Conservation (phyloP, 805 yeast species). For the Helenozyma rhizophorensis region DNA sequence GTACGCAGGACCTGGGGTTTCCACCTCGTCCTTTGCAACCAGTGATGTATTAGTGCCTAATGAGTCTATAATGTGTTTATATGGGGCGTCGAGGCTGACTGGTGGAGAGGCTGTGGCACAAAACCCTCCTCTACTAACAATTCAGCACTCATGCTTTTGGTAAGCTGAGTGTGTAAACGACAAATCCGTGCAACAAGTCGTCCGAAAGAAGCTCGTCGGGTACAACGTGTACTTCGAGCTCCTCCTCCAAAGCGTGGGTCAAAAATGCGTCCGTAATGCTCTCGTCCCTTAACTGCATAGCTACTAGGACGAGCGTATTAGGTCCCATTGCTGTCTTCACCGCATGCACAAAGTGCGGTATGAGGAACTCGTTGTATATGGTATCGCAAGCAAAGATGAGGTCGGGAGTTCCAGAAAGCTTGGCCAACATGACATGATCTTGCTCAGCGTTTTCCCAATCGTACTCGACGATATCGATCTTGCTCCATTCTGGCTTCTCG, state of each 20-base stretch:
- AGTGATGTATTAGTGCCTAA: too few relatives aligned
- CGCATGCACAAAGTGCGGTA: slow-evolving; percentile 46
- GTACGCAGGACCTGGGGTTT: too few relatives aligned
- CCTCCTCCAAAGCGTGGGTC: slow-evolving; percentile 21
- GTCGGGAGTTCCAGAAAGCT: slow-evolving; percentile 31
- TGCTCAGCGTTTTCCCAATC: slow-evolving; percentile 57
- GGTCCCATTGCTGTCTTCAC: slow-evolving; percentile 30
- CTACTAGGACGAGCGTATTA: slow-evolving; percentile 33
- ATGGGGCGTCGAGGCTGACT: too few relatives aligned
- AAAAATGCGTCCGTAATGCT: slow-evolving; percentile 47
- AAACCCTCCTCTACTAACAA: too few relatives aligned
- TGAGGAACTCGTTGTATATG: slow-evolving; percentile 57
- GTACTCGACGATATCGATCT: slow-evolving; percentile 45
- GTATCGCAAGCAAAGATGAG: slow-evolving; percentile 60
- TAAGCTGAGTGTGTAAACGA: slow-evolving; percentile 39
- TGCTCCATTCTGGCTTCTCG: slow-evolving; percentile 4
- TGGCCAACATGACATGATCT: slow-evolving; percentile 22
- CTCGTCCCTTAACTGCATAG: slow-evolving; percentile 52
- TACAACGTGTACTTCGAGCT: slow-evolving; percentile 33
- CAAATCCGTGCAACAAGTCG: slow-evolving; percentile 40
- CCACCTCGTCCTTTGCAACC: too few relatives aligned
- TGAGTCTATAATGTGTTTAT: too few relatives aligned
- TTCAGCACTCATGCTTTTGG: background rate
- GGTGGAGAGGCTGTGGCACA: too few relatives aligned
- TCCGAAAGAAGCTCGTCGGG: slow-evolving; percentile 25